These are phyloP conservation scores for Taiwanofungus camphoratus DNA, from an alignment of 1,284 basidiomycete species.

Conservation along the genomic window DNA sequence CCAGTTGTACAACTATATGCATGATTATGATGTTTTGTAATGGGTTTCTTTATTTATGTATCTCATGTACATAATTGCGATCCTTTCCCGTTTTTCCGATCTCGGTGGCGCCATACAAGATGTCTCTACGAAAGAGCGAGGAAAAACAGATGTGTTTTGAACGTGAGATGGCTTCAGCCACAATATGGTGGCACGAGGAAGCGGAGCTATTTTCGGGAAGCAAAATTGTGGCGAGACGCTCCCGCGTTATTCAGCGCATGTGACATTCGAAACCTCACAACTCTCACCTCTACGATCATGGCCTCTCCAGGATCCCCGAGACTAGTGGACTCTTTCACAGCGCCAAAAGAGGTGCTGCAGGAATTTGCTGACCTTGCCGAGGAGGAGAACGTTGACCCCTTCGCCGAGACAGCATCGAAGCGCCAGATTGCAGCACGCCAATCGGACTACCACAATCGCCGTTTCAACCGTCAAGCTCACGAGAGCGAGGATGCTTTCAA, in stretches of 20 bases:
- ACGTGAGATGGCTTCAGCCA: too few relatives aligned
- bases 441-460: slow-evolving; percentile 92
- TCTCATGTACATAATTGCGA: neutral
- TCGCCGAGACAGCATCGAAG: slow-evolving; percentile 87
- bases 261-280: neutral
- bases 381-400: slow-evolving; percentile 88
- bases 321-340: slow-evolving; percentile 82
- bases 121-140: too few relatives aligned
- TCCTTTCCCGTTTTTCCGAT: too few relatives aligned
- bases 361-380: slow-evolving; percentile 93
- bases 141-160: too few relatives aligned
- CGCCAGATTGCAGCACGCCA: slow-evolving; percentile 93
- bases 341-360: slow-evolving; percentile 89
- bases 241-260: slow-evolving; percentile 13
- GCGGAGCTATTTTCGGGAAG: neutral
- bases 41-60: neutral
- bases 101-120: too few relatives aligned
- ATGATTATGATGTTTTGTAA: neutral
- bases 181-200: too few relatives aligned
- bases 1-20: too few relatives aligned
- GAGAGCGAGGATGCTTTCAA: slow-evolving; percentile 79
- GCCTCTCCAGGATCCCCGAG: slow-evolving; percentile 33
- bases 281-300: slow-evolving; percentile 24
- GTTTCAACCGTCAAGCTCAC: slow-evolving; percentile 79
- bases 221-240: neutral